phyloP scores from a whole-genome alignment of 1,139 yeast species.

The Blastobotrys petasosporus region DNA sequence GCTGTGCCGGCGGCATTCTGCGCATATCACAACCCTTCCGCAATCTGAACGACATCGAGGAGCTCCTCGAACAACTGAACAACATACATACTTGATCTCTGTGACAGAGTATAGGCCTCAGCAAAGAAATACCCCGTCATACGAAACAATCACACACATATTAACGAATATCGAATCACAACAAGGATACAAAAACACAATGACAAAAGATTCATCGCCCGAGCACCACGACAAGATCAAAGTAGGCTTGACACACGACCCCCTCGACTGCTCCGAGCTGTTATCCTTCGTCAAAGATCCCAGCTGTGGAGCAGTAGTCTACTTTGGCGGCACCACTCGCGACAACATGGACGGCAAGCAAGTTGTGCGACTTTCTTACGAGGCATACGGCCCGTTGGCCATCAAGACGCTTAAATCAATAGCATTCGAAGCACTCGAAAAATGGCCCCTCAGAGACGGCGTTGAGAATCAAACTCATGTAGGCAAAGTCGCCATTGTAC shows the following conservation, averaged over 20 bases:
- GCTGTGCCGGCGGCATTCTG: no score
- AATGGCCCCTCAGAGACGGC: slow-evolving; percentile 21
- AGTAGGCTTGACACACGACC: slow-evolving; percentile 11
- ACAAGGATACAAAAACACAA: no score
- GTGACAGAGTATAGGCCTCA: no score
- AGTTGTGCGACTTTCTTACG: slow-evolving; percentile 39
- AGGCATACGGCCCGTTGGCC: slow-evolving; percentile 41
- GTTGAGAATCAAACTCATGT: slow-evolving; percentile 24
- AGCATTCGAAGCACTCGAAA: slow-evolving; percentile 31
- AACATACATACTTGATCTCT: no score
- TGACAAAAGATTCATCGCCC: no score
- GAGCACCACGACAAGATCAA: slow-evolving; percentile 6
- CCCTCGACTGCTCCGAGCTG: slow-evolving; percentile 11
- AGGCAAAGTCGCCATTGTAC: slow-evolving; percentile 36
- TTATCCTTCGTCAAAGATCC: slow-evolving; percentile 29
- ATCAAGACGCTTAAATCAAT: slow-evolving; percentile 33
- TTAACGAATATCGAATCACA: no score
- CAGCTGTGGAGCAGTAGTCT: slow-evolving; percentile 43
- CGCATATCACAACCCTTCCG: no score
- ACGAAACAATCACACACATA: no score
- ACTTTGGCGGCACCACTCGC: slow-evolving; percentile 46
- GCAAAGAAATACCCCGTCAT: no score
- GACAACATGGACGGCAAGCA: slow-evolving; percentile 37
- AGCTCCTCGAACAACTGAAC: no score
- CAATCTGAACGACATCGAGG: no score